These are phyloP conservation scores for Gaertneriomyces sp. DNA, from an alignment of 192 early-diverging fungal species.

Conservation along the genomic window DNA sequence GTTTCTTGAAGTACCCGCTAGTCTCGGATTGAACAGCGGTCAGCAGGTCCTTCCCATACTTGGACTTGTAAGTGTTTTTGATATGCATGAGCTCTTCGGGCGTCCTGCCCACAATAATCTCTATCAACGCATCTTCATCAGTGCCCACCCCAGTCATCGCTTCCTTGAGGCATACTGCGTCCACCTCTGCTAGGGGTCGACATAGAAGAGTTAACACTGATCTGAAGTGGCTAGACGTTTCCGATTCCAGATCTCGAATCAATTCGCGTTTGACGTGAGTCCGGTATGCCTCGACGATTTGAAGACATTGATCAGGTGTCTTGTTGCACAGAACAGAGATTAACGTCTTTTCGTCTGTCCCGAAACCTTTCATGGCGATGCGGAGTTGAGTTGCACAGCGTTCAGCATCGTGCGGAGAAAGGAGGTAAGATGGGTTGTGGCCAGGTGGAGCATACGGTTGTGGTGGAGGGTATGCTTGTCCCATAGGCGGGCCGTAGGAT, in stretches of 20 bases:
- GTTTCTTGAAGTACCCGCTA: constrained; percentile 30
- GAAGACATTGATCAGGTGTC: constrained; percentile 33
- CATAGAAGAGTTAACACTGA: constrained; percentile 23
- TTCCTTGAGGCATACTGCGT: constrained; percentile 28
- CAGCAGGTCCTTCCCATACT: constrained; percentile 32
- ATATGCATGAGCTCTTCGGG: constrained; percentile 43
- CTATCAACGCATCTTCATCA: constrained; percentile 46
- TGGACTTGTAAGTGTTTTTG: constrained; percentile 31
- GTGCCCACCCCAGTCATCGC: constrained; percentile 41
- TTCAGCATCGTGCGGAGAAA: constrained; percentile 11
- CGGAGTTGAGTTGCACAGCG: constrained; percentile 17
- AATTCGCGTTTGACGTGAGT: constrained; percentile 28
- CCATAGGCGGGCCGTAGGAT: too few relatives aligned
- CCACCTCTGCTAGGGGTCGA: constrained; percentile 20
- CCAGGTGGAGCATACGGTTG: background rate
- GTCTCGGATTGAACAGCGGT: constrained; percentile 31
- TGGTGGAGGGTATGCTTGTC: background rate
- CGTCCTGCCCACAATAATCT: constrained; percentile 48
- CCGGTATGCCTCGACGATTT: constrained; percentile 36
- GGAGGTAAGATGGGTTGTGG: background rate
- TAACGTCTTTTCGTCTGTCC: constrained; percentile 41
- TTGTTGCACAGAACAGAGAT: constrained; percentile 37
- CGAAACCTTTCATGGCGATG: constrained; percentile 38
- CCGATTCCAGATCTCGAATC: constrained; percentile 26
- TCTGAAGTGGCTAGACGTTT: constrained; percentile 38